These are phyloP conservation scores for Eucalyptus shirleyi DNA, from an alignment of 345 rosid genomes.

Conservation along the genomic window DNA sequence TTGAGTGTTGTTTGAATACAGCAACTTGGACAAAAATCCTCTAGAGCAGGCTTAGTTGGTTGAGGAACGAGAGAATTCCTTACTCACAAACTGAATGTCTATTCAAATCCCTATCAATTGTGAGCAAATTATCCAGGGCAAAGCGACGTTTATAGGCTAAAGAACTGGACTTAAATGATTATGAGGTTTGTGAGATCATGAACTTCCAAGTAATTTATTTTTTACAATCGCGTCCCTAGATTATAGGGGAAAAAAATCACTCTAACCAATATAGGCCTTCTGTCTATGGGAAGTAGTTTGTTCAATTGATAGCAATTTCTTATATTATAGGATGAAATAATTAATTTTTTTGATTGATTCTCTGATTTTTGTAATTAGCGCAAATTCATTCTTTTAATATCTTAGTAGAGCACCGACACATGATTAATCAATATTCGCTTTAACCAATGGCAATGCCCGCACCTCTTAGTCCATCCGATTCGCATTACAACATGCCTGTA, in stretches of 20 bases:
- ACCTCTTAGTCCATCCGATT: background rate
- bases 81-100: background rate
- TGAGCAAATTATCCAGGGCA: background rate
- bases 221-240: background rate
- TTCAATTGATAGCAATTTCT: background rate
- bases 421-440: background rate
- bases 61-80: background rate
- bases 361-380: background rate
- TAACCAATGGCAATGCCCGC: background rate
- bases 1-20: background rate
- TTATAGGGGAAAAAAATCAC: too few relatives aligned
- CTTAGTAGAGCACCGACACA: background rate
- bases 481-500: background rate
- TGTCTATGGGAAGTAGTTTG: background rate
- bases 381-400: background rate
- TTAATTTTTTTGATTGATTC: background rate
- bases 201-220: background rate
- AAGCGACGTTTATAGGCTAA: background rate
- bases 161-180: background rate
- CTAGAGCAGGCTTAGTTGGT: background rate
- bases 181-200: background rate
- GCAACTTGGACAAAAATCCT: background rate
- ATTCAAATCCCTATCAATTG: background rate
- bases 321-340: background rate
- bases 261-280: background rate